Base-by-base conservation (phyloP, 83 land plant species). In the Thuja plicata region DNA sequence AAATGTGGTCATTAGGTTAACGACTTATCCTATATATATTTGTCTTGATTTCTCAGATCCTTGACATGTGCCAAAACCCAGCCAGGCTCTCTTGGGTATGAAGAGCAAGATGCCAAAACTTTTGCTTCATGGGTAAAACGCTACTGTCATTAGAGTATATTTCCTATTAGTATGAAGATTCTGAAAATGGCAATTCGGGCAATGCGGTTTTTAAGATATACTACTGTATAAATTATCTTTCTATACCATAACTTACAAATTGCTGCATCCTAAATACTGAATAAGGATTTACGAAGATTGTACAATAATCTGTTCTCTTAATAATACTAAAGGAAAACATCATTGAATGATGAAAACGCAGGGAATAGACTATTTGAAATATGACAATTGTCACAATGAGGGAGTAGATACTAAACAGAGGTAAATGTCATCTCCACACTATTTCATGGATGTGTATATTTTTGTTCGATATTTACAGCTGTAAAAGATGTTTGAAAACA, bases 61-160 rank as follows among this genome's bases (percentile, higher is more conserved):
- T 89, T 74, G 46, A 95, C 98, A 37, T 96, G 98, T 73, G 93
- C 92, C 86, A 90, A 89, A 40, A 88, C 87, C 1, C 94, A 93
- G 97, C 98, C 98, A 2, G 97, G 98, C 0, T 96, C 98, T 8
- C 93, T 96, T 52, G 97, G 97, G 40, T 38, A 93, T 81, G 98
- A 96, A 74, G 92, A 93, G 30, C 88, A 95, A 87, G 98, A 95
- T 91, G 98, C 97, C 21, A 88, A 89, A 30, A 96, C 96, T 19
- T 96, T 96, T 91, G 97, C 97, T 77, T 89, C 92, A 48, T 96
- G 98, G 98, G 98, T 96, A 89, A 19, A 35, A 8, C 38, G 19
- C 2, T 87, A 10, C 12, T 40, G 35, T 43, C 30, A 34, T 60
- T 60, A 60, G 66, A 87, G 5, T 38, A 77, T 35, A 32, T 21